Percentiles rank a stretch among this genome's conserved stretches.
phyloP scores from a whole-genome alignment of 495 filamentous ascomycete genomes.

The Lepraria neglecta region DNA sequence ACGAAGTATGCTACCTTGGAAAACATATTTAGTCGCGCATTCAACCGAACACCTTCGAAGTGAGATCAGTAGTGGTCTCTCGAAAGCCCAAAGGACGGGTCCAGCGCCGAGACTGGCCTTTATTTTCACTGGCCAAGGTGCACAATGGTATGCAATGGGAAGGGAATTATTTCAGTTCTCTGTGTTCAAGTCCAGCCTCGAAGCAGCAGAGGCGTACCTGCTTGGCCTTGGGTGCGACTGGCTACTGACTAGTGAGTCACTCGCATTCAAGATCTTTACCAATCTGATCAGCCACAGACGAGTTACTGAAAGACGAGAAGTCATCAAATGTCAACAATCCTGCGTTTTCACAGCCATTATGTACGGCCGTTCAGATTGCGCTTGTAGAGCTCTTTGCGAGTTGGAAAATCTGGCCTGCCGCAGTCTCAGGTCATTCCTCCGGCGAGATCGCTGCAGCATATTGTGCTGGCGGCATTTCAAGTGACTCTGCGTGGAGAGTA shows the following conservation, averaged over 20 bases:
- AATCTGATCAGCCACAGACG: constrained; percentile 6
- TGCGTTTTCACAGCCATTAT: constrained; percentile 30
- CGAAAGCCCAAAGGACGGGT: background rate
- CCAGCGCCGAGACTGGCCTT: background rate
- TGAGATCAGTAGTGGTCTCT: background rate
- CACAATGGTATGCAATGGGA: constrained; percentile 40
- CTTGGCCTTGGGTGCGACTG: constrained; percentile 18
- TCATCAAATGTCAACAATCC: constrained; percentile 28
- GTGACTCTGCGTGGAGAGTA: constrained; percentile 32
- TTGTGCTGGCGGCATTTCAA: constrained; percentile 45
- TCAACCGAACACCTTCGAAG: background rate
- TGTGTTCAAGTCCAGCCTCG: constrained; percentile 25
- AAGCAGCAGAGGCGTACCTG: constrained; percentile 20
- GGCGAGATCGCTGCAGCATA: constrained; percentile 62
- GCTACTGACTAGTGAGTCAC: background rate
- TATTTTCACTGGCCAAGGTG: constrained; percentile 46
- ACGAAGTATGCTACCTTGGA: constrained; percentile 30
- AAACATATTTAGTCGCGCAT: constrained; percentile 25
- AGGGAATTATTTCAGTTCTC: constrained; percentile 21
- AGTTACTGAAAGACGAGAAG: background rate
- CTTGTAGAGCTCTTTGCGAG: constrained; percentile 39
- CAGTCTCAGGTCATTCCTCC: constrained; percentile 54
- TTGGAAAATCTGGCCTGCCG: constrained; percentile 39
- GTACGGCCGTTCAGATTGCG: constrained; percentile 46
- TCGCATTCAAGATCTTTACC: background rate